Evolutionary conservation across 352 stramenopile species (phyloP).

Genomic region (Pilasporangium apinafurcum): DNA sequence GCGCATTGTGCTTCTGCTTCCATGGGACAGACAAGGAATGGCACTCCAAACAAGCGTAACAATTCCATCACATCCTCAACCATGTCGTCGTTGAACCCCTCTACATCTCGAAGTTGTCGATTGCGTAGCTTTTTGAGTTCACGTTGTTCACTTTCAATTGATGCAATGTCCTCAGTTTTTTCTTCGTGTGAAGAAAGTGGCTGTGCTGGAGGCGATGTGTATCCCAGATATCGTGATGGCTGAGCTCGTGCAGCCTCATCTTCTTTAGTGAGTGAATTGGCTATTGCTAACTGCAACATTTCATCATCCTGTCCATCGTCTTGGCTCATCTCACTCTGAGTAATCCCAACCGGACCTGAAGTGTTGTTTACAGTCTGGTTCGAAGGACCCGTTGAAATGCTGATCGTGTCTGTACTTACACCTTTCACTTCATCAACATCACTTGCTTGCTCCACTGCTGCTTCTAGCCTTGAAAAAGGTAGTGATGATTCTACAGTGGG

Average conservation of each 20-base stretch:
- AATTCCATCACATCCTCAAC: constrained; percentile 95
- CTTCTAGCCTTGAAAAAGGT: background rate
- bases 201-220: constrained; percentile 12
- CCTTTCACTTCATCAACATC: constrained; percentile 1
- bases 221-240: constrained; percentile 39
- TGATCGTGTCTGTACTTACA: background rate
- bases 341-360: too few relatives aligned
- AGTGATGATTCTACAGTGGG: background rate
- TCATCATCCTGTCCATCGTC: constrained; percentile 11
- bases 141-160: constrained; percentile 46
- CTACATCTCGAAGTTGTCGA: constrained; percentile 85
- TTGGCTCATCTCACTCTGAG: constrained; percentile 3
- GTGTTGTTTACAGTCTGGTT: too few relatives aligned
- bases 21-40: constrained; percentile 98
- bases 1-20: constrained; percentile 99
- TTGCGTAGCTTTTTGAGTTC: constrained; percentile 77
- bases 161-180: constrained; percentile 19
- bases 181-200: background rate
- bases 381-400: too few relatives aligned
- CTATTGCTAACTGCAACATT: constrained; percentile 21
- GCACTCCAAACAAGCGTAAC: constrained; percentile 96
- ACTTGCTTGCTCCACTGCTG: background rate
- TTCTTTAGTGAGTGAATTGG: constrained; percentile 27
- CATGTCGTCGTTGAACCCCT: constrained; percentile 97
- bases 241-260: constrained; percentile 5